Evolutionary conservation across 306 rosid species (phyloP).

Genomic region (Albizia julibrissin): DNA sequence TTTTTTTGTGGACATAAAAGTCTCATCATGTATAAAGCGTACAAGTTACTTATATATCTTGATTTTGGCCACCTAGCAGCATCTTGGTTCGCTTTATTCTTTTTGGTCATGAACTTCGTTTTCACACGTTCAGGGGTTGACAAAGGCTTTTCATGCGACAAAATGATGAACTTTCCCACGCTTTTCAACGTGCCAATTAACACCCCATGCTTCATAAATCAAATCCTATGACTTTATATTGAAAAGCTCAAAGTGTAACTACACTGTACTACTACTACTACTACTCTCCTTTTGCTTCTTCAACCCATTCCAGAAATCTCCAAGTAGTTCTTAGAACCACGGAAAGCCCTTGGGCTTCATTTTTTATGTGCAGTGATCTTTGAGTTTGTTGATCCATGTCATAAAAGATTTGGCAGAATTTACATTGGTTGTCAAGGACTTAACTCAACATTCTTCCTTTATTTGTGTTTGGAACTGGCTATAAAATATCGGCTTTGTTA

Average conservation of each 20-base stretch:
- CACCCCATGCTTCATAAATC: background rate
- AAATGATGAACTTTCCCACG: background rate
- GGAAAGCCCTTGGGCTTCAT: background rate
- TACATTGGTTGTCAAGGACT: too few species aligned
- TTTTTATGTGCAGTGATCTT: background rate
- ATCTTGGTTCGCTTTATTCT: slow-evolving; percentile 3
- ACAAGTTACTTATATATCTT: background rate
- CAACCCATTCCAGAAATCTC: background rate
- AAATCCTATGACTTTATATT: background rate
- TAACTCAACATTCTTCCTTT: too few species aligned
- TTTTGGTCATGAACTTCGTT: slow-evolving; percentile 18
- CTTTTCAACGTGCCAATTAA: background rate
- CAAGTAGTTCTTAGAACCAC: background rate
- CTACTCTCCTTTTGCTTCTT: background rate
- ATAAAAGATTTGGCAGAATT: too few species aligned
- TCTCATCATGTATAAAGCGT: background rate
- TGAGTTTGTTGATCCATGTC: background rate
- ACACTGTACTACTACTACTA: background rate
- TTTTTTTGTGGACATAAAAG: background rate
- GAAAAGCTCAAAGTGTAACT: background rate
- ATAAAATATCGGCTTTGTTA: too few species aligned
- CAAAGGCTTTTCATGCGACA: background rate
- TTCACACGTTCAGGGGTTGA: slow-evolving; percentile 6
- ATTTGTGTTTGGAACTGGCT: too few species aligned
- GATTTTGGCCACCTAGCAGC: background rate